These are phyloP conservation scores for Ceratobasidium sp. DNA, from an alignment of 1,284 basidiomycete genomes.

Conservation along the genomic window DNA sequence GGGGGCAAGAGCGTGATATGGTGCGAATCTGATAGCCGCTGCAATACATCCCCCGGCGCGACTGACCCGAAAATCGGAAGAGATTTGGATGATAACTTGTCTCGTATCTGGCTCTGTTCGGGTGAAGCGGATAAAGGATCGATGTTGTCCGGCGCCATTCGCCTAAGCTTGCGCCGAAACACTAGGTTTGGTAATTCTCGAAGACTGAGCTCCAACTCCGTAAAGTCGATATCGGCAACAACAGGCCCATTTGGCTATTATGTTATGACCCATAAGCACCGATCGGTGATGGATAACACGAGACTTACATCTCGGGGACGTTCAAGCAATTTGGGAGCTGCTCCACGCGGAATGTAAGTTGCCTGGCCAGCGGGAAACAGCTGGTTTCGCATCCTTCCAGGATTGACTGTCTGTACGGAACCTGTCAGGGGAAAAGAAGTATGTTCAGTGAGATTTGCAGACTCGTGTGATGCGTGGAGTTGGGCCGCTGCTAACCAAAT, in stretches of 20 bases:
- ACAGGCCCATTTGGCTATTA: conserved; percentile 34
- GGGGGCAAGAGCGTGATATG: conserved; percentile 40
- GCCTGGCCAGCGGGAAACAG: conserved; percentile 35
- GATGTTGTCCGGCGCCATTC: not conserved
- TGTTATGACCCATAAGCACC: not conserved
- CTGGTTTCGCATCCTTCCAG: conserved; percentile 42
- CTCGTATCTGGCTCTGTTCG: not conserved
- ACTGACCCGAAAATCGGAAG: conserved; percentile 38
- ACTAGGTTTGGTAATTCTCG: conserved; percentile 34
- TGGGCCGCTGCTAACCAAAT: conserved; percentile 30
- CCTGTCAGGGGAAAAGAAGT: conserved; percentile 14
- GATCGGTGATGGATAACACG: not conserved
- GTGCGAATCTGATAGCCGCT: conserved; percentile 44
- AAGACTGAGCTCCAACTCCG: conserved; percentile 39
- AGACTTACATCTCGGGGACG: conserved; percentile 41
- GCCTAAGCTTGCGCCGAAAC: conserved; percentile 31
- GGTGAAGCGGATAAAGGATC: not conserved
- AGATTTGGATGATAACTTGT: conserved; percentile 9
- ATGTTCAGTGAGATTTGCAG: not conserved
- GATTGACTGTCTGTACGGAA: conserved; percentile 38
- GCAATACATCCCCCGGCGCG: conserved; percentile 35
- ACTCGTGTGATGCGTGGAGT: not conserved
- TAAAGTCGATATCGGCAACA: conserved; percentile 42
- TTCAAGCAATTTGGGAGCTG: conserved; percentile 39
- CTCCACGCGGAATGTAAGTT: conserved; percentile 38